These are phyloP conservation scores for Naegleria gruberi DNA, from an alignment of 208 protist species.

Conservation along the genomic window DNA sequence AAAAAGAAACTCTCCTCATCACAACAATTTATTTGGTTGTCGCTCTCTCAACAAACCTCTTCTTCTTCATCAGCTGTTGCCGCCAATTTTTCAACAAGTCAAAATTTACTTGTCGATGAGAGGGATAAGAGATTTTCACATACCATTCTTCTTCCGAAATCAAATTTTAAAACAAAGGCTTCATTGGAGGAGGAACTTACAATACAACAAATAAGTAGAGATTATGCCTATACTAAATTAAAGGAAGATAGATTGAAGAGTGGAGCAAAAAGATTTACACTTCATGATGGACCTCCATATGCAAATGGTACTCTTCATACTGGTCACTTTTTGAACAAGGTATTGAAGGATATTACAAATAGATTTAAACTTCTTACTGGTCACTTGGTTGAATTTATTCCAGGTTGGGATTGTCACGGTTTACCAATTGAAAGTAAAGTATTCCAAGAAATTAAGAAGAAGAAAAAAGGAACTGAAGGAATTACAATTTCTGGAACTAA, in stretches of 20 bases:
- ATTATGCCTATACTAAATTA: constrained; percentile 35
- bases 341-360: constrained; percentile 66
- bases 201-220: constrained; percentile 23
- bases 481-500: neutral
- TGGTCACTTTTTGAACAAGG: constrained; percentile 50
- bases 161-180: constrained; percentile 41
- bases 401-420: constrained; percentile 75
- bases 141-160: constrained; percentile 39
- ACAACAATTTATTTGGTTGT: too few species aligned
- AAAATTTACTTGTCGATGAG: neutral
- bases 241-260: neutral
- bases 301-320: constrained; percentile 67
- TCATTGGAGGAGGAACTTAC: constrained; percentile 25
- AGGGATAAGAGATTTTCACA: neutral
- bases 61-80: too few species aligned
- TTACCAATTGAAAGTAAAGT: constrained; percentile 72
- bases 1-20: too few species aligned
- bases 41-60: too few species aligned
- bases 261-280: constrained; percentile 40
- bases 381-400: constrained; percentile 42
- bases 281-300: constrained; percentile 75
- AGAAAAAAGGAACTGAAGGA: neutral
- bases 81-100: too few species aligned
- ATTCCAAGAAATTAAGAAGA: constrained; percentile 32
- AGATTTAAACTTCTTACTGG: constrained; percentile 53